Base-by-base conservation (phyloP, 1,139 yeast species). In the Geotrichum europaeum region DNA sequence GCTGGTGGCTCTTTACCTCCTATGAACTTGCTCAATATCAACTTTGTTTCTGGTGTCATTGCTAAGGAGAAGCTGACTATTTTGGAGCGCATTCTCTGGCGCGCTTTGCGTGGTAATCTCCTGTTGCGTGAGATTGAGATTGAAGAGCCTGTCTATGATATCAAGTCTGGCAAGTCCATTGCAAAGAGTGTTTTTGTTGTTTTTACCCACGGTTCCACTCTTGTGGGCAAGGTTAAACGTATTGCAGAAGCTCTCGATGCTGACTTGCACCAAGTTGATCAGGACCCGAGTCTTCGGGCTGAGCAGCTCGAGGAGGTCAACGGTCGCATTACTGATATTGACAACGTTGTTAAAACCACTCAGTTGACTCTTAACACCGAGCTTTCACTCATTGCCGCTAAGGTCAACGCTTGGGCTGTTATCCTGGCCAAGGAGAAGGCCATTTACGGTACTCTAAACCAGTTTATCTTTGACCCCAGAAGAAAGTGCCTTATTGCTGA, bases 401-500 rank as follows among this genome's bases (percentile, higher is more conserved):
- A 87, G 69, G 80, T 92, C 65, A 80, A 84, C 53, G 73, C 81
- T n/a, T 87, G 96, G 86, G 84, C 82, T 67, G 85, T 84, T 58
- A 79, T 79, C 36, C 77, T 89, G 53, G 79, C 81, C 59, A 81
- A 88, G 68, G 99, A 94, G 69, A 84, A 85, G 69, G 79, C 85
- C 50, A 86, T 91, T 34, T 91, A 84, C 73, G 83, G 86, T 65
- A 82, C 88, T 0, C 79, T 94, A 71, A 92, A 94, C 75, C 79
- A 84, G 68, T 92, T 92, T 75, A 91, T 87, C 68, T 89, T 86
- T 73, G 97, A 92, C 72, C 84, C 85, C 60, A 84, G 91, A 51
- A 82, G 98, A 75, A 84, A 95, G 70, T 87, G 96, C 65, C 78
- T 94, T 59, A 91, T 94, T 60, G 98, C 97, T n/a, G 99, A 94